Evolutionary conservation across 441 rosid genomes (phyloP), one percentile per base, ranked within the genome.

Genomic region (Eutrema salsugineum): DNA sequence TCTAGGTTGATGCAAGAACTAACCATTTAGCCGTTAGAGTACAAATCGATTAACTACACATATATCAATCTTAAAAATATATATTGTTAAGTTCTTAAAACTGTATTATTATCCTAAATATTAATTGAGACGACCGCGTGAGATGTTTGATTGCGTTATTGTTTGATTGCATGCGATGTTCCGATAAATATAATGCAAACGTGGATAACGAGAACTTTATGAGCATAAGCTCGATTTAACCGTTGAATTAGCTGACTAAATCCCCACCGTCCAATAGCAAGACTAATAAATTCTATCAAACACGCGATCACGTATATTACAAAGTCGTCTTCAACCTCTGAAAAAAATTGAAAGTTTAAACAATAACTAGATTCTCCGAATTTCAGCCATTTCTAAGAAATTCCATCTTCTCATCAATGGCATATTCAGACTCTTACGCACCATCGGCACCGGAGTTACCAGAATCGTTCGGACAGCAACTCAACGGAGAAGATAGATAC

Each of bases 401-500:
- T 40, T 28, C 39, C 36, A 39, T 2, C 1, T 3, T 60, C 32
- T 17, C 14, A 71, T 40, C 8, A 54, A 87, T 80, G 82, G 58
- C 77, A 42, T 73, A 66, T n/a, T 19, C 19, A 44, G 82, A 77
- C 61, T 54, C 75, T 15, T 69, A 72, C 16, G 77, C 87, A 0
- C 88, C 86, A 0, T 84, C 90, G 0, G 88, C 92, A 15, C 89
- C 86, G 7, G 64, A 81, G 68, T 43, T 84, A 20, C 83, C 86
- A 8, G 83, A 79, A 5, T 68, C 81, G 14, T 64, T 54, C 50
- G 24, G 1, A 0, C 71, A 64, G 35, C 66, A 72, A 2, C 14
- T 35, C 22, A 28, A 56, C 16, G 59, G 19, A 4, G 71, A 46
- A 24, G 46, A 33, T 9, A 30, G 35, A 6, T 59, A 72, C 77